Conservation (phyloP, 208 protist genomes). For the Trypanosoma theileri region DNA sequence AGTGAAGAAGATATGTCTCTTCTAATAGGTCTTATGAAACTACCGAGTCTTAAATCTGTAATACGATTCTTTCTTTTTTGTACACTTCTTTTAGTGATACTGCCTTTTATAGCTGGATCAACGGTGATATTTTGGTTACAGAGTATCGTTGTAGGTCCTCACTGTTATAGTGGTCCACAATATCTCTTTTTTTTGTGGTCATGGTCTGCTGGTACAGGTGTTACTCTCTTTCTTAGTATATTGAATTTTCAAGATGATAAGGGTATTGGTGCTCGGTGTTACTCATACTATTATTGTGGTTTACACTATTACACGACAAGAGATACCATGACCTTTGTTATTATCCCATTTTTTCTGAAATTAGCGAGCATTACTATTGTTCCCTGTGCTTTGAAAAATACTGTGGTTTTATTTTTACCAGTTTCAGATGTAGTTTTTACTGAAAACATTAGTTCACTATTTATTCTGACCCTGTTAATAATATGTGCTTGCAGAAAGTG, state of each 20-base stretch:
- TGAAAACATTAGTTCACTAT: background rate
- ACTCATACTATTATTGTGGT: slow-evolving; percentile 20
- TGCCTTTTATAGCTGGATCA: slow-evolving; percentile 20
- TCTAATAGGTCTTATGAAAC: slow-evolving; percentile 10
- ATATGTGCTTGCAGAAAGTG: background rate
- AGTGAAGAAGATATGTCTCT: slow-evolving; percentile 20
- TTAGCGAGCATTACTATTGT: slow-evolving; percentile 17
- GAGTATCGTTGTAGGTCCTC: slow-evolving; percentile 1
- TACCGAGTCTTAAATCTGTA: slow-evolving; percentile 6
- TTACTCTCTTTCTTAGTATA: background rate
- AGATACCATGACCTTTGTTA: background rate
- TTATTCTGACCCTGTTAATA: background rate
- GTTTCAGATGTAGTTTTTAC: background rate
- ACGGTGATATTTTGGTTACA: background rate
- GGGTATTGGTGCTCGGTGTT: background rate
- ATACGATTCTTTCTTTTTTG: slow-evolving; percentile 18
- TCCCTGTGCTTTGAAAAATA: slow-evolving; percentile 9
- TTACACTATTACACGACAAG: slow-evolving; percentile 16
- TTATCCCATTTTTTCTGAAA: slow-evolving; percentile 21
- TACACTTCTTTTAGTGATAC: slow-evolving; percentile 8
- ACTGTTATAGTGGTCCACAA: slow-evolving; percentile 5
- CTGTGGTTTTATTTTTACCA: background rate
- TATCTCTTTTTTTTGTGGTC: slow-evolving; percentile 4
- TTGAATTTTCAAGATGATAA: no score
- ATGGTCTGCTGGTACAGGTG: background rate